These are phyloP conservation scores for Cryptococcus neoformans DNA, from an alignment of 1,284 basidiomycete genomes.

Conservation along the genomic window DNA sequence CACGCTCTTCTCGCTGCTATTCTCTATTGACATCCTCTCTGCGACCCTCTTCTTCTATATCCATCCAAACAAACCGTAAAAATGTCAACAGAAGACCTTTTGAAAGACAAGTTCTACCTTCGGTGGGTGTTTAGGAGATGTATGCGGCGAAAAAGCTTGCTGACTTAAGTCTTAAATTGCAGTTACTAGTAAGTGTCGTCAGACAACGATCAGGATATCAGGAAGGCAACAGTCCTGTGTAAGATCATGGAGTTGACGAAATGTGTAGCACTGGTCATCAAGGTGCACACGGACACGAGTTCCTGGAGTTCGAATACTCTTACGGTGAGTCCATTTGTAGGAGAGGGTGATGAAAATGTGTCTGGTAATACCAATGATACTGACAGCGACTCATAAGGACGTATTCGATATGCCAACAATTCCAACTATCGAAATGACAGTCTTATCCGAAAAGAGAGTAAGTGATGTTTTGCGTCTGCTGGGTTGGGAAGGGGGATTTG, in stretches of 20 bases:
- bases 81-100: constrained; percentile 30
- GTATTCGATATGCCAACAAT: constrained; percentile 97
- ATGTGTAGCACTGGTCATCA: constrained; percentile 81
- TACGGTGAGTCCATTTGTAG: constrained; percentile 56
- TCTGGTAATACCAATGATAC: neutral
- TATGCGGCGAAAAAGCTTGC: neutral
- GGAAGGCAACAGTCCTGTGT: neutral
- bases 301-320: constrained; percentile 97
- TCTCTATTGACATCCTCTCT: neutral
- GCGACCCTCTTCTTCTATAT: neutral
- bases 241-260: constrained; percentile 6
- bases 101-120: constrained; percentile 74
- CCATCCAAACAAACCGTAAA: neutral
- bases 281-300: constrained; percentile 95
- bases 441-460: constrained; percentile 97
- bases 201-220: neutral
- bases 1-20: neutral
- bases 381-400: constrained; percentile 49
- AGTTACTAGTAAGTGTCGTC: constrained; percentile 76
- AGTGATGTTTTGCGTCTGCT: constrained; percentile 42
- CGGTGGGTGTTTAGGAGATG: constrained; percentile 53
- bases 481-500: too few relatives aligned
- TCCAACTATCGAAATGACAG: constrained; percentile 98
- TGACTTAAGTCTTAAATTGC: constrained; percentile 12
- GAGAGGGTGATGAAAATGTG: neutral